phyloP scores from a whole-genome alignment of 2,329 filamentous ascomycete genomes.

The Zymoseptoria ardabiliae region DNA sequence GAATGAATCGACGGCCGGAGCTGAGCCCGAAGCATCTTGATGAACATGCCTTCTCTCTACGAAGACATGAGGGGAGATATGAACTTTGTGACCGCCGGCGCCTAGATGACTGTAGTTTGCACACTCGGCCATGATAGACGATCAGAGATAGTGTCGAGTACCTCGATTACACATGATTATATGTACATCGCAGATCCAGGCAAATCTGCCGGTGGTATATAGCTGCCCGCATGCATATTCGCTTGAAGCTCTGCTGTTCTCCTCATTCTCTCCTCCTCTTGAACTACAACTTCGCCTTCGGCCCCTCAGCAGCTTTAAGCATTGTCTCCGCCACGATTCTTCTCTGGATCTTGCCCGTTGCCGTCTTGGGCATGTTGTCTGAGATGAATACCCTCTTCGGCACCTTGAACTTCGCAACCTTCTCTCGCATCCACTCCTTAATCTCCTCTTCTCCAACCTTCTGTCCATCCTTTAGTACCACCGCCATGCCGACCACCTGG shows the following conservation, averaged over 20 bases:
- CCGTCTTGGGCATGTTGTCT: constrained; percentile 73
- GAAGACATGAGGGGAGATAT: too few species aligned
- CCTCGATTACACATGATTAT: background rate
- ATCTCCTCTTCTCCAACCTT: constrained; percentile 50
- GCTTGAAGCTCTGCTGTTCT: background rate
- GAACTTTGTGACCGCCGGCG: too few species aligned
- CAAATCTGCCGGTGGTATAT: background rate
- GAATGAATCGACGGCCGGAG: background rate
- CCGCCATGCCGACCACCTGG: constrained; percentile 70
- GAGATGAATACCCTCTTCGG: constrained; percentile 83
- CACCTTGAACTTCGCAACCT: constrained; percentile 75
- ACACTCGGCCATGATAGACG: background rate
- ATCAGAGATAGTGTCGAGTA: background rate
- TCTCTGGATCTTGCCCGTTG: constrained; percentile 83
- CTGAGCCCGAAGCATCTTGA: background rate
- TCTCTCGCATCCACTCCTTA: constrained; percentile 60
- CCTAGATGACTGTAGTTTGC: too few species aligned
- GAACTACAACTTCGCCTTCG: constrained; percentile 12
- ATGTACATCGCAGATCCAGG: background rate
- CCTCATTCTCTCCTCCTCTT: background rate
- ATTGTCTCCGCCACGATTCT: constrained; percentile 80
- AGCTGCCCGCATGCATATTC: background rate
- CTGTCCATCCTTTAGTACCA: constrained; percentile 63
- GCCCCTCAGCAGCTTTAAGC: constrained; percentile 46
- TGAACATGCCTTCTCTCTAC: background rate